Conservation (phyloP, 2,329 filamentous ascomycete genomes). For the Fusarium luffae region DNA sequence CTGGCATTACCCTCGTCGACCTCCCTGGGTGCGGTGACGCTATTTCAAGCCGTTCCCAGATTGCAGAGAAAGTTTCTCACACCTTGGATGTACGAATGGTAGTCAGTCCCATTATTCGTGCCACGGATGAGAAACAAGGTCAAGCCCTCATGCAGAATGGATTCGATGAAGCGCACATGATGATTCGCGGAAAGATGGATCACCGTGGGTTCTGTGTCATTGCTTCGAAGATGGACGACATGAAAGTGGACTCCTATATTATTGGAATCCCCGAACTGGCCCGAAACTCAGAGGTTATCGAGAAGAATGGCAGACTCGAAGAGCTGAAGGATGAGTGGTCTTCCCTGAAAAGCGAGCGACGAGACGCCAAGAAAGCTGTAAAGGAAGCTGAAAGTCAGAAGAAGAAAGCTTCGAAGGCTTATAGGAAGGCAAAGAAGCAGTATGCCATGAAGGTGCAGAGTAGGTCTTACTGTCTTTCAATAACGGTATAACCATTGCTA, state of each 20-base stretch:
- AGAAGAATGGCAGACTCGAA: too few relatives aligned
- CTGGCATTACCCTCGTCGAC: constrained; percentile 63
- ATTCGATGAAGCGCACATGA: constrained; percentile 43
- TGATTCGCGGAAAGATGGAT: constrained; percentile 44
- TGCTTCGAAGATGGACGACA: constrained; percentile 47
- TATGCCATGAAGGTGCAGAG: too few relatives aligned
- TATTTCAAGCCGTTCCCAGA: constrained; percentile 37
- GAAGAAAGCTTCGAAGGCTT: too few relatives aligned
- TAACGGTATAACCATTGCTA: too few relatives aligned
- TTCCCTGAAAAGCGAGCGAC: too few relatives aligned
- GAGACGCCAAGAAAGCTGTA: too few relatives aligned
- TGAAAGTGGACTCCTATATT: constrained; percentile 19
- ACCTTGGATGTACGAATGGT: constrained; percentile 45
- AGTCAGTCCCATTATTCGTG: constrained; percentile 42
- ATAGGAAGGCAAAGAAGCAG: too few relatives aligned
- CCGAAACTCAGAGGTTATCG: too few relatives aligned
- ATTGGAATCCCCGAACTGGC: too few relatives aligned
- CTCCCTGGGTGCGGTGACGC: constrained; percentile 63
- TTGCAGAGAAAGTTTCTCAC: constrained; percentile 36
- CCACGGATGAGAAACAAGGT: constrained; percentile 42
- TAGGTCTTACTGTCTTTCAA: too few relatives aligned
- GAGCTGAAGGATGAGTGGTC: too few relatives aligned
- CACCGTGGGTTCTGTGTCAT: constrained; percentile 41
- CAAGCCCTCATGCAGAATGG: constrained; percentile 39
- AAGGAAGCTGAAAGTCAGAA: too few relatives aligned